Conservation (phyloP, 2,329 filamentous ascomycete genomes). For the Pseudogymnoascus sp. region DNA sequence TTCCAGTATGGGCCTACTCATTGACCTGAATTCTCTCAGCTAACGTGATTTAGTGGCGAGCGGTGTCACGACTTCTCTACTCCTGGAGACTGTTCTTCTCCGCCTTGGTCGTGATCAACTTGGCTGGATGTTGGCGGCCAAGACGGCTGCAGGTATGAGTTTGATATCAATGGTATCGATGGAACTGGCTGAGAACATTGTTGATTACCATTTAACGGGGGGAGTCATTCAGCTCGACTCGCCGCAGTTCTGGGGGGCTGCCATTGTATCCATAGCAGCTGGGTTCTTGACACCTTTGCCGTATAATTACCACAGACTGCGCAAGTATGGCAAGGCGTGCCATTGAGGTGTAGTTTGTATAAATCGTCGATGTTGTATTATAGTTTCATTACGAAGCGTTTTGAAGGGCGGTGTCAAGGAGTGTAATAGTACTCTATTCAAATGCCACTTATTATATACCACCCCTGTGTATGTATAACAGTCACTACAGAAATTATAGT, state of each 20-base stretch:
- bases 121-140: slow-evolving; percentile 37
- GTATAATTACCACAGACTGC: slow-evolving; percentile 43
- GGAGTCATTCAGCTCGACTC: slow-evolving; percentile 39
- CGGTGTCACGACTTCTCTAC: slow-evolving; percentile 42
- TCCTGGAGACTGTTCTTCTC: slow-evolving; percentile 44
- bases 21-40: background rate
- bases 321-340: slow-evolving; percentile 40
- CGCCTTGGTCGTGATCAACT: slow-evolving; percentile 39
- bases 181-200: slow-evolving; percentile 45
- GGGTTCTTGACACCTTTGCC: slow-evolving; percentile 42
- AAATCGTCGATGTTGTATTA: background rate
- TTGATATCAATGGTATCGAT: slow-evolving; percentile 51
- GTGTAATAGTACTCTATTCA: background rate
- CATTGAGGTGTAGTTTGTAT: slow-evolving; percentile 28
- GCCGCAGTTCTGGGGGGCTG: slow-evolving; percentile 44
- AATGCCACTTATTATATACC: background rate
- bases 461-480: too few relatives aligned
- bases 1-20: slow-evolving; percentile 34
- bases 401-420: background rate
- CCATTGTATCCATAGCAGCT: slow-evolving; percentile 34
- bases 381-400: background rate
- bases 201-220: slow-evolving; percentile 47
- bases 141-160: slow-evolving; percentile 49
- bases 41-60: slow-evolving; percentile 35
- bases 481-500: too few relatives aligned